Evolutionary conservation across 2,329 filamentous ascomycete genomes (phyloP), one percentile per base, ranked within the genome.

Genomic region (Fusarium sp.): DNA sequence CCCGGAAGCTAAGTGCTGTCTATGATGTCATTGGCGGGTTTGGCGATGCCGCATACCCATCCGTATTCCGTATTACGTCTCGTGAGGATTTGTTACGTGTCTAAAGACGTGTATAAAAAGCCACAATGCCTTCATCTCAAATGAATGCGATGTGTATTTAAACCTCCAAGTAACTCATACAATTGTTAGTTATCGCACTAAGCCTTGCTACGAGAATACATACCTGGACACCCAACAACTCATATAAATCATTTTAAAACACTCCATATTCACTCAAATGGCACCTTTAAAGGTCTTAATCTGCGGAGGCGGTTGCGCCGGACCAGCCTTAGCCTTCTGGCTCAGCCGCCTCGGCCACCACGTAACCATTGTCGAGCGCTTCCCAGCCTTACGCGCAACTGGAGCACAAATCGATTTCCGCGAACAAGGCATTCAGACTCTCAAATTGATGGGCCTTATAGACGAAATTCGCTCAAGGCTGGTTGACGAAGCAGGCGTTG

Each of bases 291-390:
- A 60, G 27, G 46, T 79, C 17, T 70, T 80, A 32, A 75, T 81
- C 14, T 74, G 75, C 8, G 80, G 80, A n/a, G 80, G 77, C 10
- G 79, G 79, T 30, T 77, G 80, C 40, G 77, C 78, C 17, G 80
- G 80, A 4, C 78, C 78, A 23, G 73, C 78, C 1, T 35, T 78
- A 3, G 78, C 79, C 13, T 77, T 77, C 46, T 80, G 79, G 76
- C 73, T 80, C 12, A 61, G 69, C n/a, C 70, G 70, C 27, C 65
- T 76, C 10, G 78, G 79, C 2, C 78, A 79, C 33, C 49, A 26
- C 0, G 76, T 83, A 56, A 83, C 82, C 2, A 63, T 85, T n/a
- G 63, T 85, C 26, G 83, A 85, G 55, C 78, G 81, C 3, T 80
- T 76, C 33, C 69, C 69, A 17, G 64, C 59, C 6, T 42, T 71